These are phyloP conservation scores for Pyrenula massariospora DNA, from an alignment of 495 filamentous ascomycete genomes.

Conservation along the genomic window DNA sequence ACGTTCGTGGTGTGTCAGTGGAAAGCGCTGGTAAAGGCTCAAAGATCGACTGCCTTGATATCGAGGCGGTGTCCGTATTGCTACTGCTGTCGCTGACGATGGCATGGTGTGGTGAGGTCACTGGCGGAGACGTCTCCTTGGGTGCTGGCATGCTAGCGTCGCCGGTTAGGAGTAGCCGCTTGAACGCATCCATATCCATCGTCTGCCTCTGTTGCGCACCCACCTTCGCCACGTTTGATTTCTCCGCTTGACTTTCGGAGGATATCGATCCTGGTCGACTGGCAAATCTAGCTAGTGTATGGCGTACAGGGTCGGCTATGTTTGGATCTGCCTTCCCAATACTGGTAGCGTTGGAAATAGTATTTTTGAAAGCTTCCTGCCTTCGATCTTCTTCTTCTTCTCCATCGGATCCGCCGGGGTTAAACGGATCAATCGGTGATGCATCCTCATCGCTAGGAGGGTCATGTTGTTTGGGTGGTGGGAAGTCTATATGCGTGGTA, in stretches of 20 bases:
- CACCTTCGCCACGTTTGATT: background rate
- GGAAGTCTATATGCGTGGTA: background rate
- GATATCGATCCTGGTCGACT: background rate
- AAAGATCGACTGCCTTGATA: slow-evolving; percentile 33
- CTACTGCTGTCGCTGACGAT: slow-evolving; percentile 26
- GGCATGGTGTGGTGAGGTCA: slow-evolving; percentile 7
- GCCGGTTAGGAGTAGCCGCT: slow-evolving; percentile 48
- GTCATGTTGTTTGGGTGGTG: background rate
- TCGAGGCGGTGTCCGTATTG: slow-evolving; percentile 32
- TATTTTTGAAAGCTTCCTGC: background rate
- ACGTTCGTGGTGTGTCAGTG: slow-evolving; percentile 32
- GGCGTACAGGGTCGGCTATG: background rate
- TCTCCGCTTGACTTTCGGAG: background rate
- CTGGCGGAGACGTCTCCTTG: slow-evolving; percentile 1
- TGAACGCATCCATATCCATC: slow-evolving; percentile 52
- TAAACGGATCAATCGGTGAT: background rate
- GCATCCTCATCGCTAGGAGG: background rate
- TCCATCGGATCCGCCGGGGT: background rate
- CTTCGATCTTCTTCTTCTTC: background rate
- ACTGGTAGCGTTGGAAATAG: background rate
- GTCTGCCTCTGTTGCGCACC: slow-evolving; percentile 11
- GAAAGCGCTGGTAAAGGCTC: slow-evolving; percentile 18
- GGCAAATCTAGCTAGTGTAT: background rate
- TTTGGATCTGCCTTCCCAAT: background rate
- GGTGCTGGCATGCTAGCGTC: slow-evolving; percentile 18